Evolutionary conservation across 2,329 filamentous ascomycete species (phyloP).

Genomic region (Orbilia blumenaviensis): DNA sequence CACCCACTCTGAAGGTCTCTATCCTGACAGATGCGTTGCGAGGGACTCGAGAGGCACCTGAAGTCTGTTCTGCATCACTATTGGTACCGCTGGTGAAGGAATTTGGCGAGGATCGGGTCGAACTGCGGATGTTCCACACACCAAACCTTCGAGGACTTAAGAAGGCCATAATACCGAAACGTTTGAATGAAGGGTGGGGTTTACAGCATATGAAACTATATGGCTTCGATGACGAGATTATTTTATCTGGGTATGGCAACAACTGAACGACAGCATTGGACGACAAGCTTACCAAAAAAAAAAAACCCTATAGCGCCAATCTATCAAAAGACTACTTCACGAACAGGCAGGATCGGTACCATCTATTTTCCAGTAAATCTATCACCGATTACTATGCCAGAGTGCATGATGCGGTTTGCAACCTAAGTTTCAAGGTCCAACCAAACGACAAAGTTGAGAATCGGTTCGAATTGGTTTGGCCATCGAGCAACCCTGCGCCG

Average conservation of each 20-base stretch:
- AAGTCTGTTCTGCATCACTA: conserved; percentile 86
- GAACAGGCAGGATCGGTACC: conserved; percentile 92
- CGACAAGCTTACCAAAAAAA: conserved; percentile 8
- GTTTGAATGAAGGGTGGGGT: conserved; percentile 98
- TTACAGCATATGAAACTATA: conserved; percentile 99
- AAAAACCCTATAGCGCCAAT: conserved; percentile 71
- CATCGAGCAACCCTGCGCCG: conserved; percentile 74
- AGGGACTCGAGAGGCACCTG: conserved; percentile 87
- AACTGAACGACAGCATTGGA: background rate
- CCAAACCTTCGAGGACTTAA: conserved; percentile 88
- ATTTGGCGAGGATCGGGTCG: conserved; percentile 83
- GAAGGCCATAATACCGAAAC: conserved; percentile 82
- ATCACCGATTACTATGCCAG: conserved; percentile 83
- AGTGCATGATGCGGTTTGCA: conserved; percentile 79
- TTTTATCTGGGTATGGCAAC: conserved; percentile 79
- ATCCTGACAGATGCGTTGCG: conserved; percentile 91
- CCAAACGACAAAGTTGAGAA: conserved; percentile 68
- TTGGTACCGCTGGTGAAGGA: conserved; percentile 83
- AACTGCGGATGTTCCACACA: conserved; percentile 97
- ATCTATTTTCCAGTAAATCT: conserved; percentile 81
- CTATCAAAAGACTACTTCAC: conserved; percentile 94
- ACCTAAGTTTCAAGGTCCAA: conserved; percentile 80
- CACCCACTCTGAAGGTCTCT: conserved; percentile 80
- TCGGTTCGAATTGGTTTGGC: conserved; percentile 76
- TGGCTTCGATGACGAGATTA: conserved; percentile 92